phyloP scores from a whole-genome alignment of 352 stramenopile species.

The Globisporangium barbulae region DNA sequence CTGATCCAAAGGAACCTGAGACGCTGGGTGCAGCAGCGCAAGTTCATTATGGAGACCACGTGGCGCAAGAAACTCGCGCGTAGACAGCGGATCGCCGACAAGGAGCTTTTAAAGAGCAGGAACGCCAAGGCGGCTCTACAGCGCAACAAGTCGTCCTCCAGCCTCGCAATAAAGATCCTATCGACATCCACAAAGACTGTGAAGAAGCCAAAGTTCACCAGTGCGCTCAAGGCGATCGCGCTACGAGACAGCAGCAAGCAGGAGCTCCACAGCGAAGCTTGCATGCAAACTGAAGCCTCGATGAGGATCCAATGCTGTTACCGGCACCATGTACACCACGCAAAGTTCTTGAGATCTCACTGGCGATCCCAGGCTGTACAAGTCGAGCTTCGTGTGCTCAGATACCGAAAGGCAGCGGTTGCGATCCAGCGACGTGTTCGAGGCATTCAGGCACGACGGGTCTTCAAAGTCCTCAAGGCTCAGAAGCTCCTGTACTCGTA shows the following conservation, averaged over 20 bases:
- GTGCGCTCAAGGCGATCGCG: slow-evolving; percentile 9
- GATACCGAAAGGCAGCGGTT: slow-evolving; percentile 26
- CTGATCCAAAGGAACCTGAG: slow-evolving; percentile 47
- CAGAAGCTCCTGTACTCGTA: slow-evolving; percentile 24
- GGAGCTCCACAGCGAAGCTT: background rate
- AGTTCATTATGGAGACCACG: slow-evolving; percentile 28
- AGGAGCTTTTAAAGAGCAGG: slow-evolving; percentile 12
- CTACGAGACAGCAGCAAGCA: background rate
- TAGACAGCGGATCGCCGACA: slow-evolving; percentile 24
- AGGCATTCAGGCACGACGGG: slow-evolving; percentile 22
- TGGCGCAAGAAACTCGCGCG: slow-evolving; percentile 30
- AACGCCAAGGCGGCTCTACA: background rate
- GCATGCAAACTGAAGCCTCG: background rate
- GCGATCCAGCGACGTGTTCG: slow-evolving; percentile 35
- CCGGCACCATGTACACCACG: slow-evolving; percentile 17
- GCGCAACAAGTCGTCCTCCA: background rate
- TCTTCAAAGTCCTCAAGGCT: slow-evolving; percentile 24
- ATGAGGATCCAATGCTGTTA: slow-evolving; percentile 32
- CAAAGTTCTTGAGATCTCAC: slow-evolving; percentile 8
- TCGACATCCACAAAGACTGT: background rate
- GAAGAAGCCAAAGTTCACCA: slow-evolving; percentile 8
- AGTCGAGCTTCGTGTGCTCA: slow-evolving; percentile 28
- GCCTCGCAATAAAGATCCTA: background rate
- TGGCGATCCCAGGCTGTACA: slow-evolving; percentile 28
- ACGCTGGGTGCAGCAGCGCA: slow-evolving; percentile 45